These are phyloP conservation scores for Plantago coronopus DNA, from an alignment of 305 asterid species.

Conservation along the genomic window DNA sequence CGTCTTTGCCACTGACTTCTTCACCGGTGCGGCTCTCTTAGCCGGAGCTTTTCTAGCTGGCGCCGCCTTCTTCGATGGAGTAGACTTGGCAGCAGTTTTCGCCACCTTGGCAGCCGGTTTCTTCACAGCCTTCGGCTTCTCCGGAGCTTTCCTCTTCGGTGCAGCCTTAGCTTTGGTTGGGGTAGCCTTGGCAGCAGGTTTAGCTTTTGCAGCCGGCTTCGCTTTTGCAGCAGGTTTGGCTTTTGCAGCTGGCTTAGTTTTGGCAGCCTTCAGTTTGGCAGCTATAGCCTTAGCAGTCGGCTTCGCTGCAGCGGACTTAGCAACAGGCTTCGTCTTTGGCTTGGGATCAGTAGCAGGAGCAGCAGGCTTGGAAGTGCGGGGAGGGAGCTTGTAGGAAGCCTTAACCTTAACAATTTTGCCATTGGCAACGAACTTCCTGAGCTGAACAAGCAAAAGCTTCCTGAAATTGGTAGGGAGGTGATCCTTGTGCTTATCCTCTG, in stretches of 20 bases:
- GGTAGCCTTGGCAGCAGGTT: conserved; percentile 29
- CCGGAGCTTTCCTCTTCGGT: conserved; percentile 24
- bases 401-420: conserved; percentile 68
- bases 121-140: background rate
- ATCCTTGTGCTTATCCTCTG: conserved; percentile 68
- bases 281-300: conserved; percentile 35
- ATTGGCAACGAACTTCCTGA: conserved; percentile 65
- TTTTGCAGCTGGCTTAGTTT: conserved; percentile 31
- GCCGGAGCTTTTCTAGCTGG: conserved; percentile 43
- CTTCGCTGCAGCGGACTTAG: conserved; percentile 17
- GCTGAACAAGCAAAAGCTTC: conserved; percentile 64
- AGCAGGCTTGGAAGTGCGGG: conserved; percentile 33
- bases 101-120: conserved; percentile 18
- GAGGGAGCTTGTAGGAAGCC: conserved; percentile 63
- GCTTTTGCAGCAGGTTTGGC: conserved; percentile 25
- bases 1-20: conserved; percentile 37
- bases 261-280: conserved; percentile 19
- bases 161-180: conserved; percentile 32
- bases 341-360: too few species aligned
- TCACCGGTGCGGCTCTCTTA: conserved; percentile 44
- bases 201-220: conserved; percentile 24
- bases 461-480: conserved; percentile 44
- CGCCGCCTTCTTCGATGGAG: conserved; percentile 11
- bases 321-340: conserved; percentile 30
- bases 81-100: conserved; percentile 29